Conservation (phyloP, 108 stramenopile species). For the Nitzschia sp. region DNA sequence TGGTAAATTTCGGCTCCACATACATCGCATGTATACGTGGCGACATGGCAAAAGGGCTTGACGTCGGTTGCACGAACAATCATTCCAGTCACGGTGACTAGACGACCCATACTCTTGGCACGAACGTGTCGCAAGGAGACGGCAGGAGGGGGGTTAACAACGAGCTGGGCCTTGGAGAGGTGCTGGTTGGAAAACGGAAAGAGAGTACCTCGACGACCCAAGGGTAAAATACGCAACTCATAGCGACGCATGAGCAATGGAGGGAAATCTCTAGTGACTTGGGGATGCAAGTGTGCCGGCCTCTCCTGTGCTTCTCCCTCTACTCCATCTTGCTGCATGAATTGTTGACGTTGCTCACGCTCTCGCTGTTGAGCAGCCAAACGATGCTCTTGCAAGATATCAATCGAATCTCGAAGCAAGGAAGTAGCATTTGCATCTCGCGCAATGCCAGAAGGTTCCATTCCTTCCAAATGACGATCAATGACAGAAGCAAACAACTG, state of each 20-base stretch:
- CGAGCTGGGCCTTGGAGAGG: constrained; percentile 1
- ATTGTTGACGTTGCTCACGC: constrained; percentile 46
- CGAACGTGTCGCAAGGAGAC: constrained; percentile 81
- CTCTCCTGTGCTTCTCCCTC: constrained; percentile 42
- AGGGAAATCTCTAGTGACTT: constrained; percentile 68
- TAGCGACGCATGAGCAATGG: constrained; percentile 79
- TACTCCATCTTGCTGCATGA: constrained; percentile 45
- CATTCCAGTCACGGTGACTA: constrained; percentile 92
- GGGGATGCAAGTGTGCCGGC: constrained; percentile 9
- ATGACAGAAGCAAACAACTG: constrained; percentile 69
- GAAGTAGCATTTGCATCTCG: not conserved
- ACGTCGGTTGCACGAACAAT: constrained; percentile 94
- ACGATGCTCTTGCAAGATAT: constrained; percentile 80
- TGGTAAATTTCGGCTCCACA: constrained; percentile 96
- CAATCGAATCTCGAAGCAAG: constrained; percentile 61
- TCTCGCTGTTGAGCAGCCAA: constrained; percentile 57
- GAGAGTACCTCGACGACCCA: constrained; percentile 52
- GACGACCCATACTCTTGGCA: constrained; percentile 78
- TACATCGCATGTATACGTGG: constrained; percentile 96
- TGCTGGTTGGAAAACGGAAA: constrained; percentile 68
- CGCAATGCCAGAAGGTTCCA: constrained; percentile 5
- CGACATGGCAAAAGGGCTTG: constrained; percentile 90
- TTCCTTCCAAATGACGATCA: constrained; percentile 47
- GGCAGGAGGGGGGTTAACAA: constrained; percentile 16
- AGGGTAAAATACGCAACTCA: constrained; percentile 75